Evolutionary conservation across 805 yeast species (phyloP).

Genomic region (Schizosaccharomyces pombe): DNA sequence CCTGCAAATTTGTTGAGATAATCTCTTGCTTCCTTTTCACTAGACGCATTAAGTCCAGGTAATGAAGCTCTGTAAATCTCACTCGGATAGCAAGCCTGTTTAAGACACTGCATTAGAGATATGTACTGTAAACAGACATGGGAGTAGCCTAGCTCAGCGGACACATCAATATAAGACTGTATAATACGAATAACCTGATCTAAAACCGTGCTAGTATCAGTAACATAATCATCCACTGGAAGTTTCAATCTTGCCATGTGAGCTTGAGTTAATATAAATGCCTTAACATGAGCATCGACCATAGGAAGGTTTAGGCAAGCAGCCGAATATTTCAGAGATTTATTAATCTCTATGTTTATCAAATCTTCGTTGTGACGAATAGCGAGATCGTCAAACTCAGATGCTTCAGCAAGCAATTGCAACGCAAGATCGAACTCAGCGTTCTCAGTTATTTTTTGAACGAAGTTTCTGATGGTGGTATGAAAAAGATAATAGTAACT

Average conservation of each 20-base stretch:
- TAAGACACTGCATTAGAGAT: slow-evolving; percentile 58
- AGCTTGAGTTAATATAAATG: slow-evolving; percentile 49
- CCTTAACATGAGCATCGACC: slow-evolving; percentile 75
- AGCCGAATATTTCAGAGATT: slow-evolving; percentile 39
- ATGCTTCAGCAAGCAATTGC: slow-evolving; percentile 34
- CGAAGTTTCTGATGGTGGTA: slow-evolving; percentile 51
- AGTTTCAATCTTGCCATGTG: slow-evolving; percentile 46
- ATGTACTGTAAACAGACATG: slow-evolving; percentile 38
- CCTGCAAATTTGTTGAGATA: slow-evolving; percentile 6
- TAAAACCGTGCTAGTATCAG: slow-evolving; percentile 75
- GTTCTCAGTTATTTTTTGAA: slow-evolving; percentile 25
- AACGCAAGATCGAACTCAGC: slow-evolving; percentile 40
- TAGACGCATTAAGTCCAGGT: slow-evolving; percentile 20
- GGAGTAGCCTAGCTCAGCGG: slow-evolving; percentile 60
- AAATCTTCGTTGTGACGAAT: slow-evolving; percentile 82
- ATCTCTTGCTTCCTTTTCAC: slow-evolving; percentile 6
- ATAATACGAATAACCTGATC: slow-evolving; percentile 86
- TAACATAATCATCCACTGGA: slow-evolving; percentile 86
- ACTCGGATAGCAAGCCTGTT: slow-evolving; percentile 74
- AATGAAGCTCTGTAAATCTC: slow-evolving; percentile 38
- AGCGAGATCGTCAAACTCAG: slow-evolving; percentile 71
- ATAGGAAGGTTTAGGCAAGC: slow-evolving; percentile 22
- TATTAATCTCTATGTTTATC: slow-evolving; percentile 63
- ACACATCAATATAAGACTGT: slow-evolving; percentile 78
- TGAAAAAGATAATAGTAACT: slow-evolving; percentile 88